Evolutionary conservation across 306 rosid species (phyloP).

Genomic region (Argentina anserina): DNA sequence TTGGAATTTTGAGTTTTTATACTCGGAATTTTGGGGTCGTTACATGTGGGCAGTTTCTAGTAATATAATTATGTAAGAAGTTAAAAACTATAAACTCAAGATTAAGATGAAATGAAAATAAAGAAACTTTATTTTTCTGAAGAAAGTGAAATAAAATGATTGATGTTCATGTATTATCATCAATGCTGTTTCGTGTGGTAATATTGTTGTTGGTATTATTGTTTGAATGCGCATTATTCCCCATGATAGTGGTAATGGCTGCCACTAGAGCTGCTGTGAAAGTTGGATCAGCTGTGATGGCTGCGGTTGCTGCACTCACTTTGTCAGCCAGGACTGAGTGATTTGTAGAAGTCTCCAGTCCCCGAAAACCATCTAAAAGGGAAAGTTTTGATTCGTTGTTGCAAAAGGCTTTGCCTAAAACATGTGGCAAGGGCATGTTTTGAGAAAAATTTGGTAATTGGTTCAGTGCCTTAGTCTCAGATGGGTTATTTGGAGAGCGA

Average conservation of each 20-base stretch:
- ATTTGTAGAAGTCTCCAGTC: constrained; percentile 9
- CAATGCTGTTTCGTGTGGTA: constrained; percentile 19
- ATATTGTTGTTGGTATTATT: constrained; percentile 14
- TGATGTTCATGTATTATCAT: constrained; percentile 21
- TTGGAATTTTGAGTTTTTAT: no score
- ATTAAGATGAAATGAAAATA: neutral
- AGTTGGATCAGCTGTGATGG: constrained; percentile 55
- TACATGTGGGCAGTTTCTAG: no score
- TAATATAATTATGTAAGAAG: no score
- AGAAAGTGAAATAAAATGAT: neutral
- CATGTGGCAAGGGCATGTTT: constrained; percentile 18
- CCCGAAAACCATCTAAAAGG: constrained; percentile 24
- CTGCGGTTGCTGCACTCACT: constrained; percentile 46
- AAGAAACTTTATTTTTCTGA: neutral
- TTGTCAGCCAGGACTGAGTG: constrained; percentile 26
- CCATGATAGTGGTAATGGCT: constrained; percentile 51
- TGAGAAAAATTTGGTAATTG: constrained; percentile 11
- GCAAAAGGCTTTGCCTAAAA: constrained; percentile 17
- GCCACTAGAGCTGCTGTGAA: constrained; percentile 62
- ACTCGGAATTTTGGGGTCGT: no score
- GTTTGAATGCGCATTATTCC: constrained; percentile 30
- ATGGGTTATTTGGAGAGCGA: constrained; percentile 12
- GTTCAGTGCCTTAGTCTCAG: constrained; percentile 8
- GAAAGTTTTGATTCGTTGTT: constrained; percentile 10
- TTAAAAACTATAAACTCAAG: neutral